Evolutionary conservation across 1,284 basidiomycete species (phyloP).

Genomic region (Earliella scabrosa): DNA sequence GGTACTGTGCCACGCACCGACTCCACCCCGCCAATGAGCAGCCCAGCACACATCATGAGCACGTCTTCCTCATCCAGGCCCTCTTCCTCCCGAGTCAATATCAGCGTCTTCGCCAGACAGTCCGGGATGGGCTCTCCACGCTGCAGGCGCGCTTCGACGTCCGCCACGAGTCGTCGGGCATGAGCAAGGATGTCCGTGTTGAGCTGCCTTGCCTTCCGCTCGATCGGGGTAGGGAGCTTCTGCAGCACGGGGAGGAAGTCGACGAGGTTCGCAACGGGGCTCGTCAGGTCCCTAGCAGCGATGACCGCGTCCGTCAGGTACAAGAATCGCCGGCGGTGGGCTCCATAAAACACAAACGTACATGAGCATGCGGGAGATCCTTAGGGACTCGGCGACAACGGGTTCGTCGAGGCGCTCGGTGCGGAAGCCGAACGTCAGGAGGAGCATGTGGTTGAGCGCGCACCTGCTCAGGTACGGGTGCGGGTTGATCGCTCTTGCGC

Average conservation of each 20-base stretch:
- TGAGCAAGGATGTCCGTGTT: constrained; percentile 38
- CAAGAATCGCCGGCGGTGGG: too few relatives aligned
- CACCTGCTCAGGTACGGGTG: constrained; percentile 34
- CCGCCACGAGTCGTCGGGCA: constrained; percentile 29
- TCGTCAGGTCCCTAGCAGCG: constrained; percentile 26
- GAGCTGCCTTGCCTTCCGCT: constrained; percentile 37
- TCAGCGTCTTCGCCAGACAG: constrained; percentile 41
- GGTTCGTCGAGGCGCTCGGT: constrained; percentile 39
- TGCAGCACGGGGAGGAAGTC: constrained; percentile 45
- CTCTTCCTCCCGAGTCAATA: constrained; percentile 40
- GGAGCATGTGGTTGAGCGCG: constrained; percentile 44
- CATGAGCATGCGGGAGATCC: constrained; percentile 44
- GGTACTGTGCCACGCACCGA: constrained; percentile 35
- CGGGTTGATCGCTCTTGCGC: constrained; percentile 42
- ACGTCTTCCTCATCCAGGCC: constrained; percentile 7
- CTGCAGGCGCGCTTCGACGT: constrained; percentile 26
- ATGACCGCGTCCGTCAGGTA: too few relatives aligned
- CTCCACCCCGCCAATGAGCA: constrained; percentile 46
- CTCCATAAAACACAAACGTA: too few relatives aligned
- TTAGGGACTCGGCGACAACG: constrained; percentile 35
- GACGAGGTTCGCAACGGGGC: constrained; percentile 43
- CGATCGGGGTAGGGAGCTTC: constrained; percentile 38
- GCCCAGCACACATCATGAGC: constrained; percentile 20
- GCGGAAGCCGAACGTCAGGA: constrained; percentile 41
- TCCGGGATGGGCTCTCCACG: constrained; percentile 33